These are phyloP conservation scores for Blastobotrys serpentis DNA, from an alignment of 1,139 yeast genomes.

Conservation along the genomic window DNA sequence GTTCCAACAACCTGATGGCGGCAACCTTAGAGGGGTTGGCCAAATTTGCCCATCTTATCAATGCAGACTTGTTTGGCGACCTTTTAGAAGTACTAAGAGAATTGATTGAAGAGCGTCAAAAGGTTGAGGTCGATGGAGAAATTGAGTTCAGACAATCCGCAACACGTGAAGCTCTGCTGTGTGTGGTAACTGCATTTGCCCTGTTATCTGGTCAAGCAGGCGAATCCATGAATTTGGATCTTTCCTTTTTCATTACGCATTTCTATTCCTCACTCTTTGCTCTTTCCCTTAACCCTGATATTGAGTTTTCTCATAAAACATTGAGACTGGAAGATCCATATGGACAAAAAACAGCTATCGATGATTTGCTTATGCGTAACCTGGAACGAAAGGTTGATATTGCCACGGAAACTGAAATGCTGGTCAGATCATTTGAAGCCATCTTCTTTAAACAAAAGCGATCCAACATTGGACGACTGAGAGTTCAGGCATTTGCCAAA, in stretches of 20 bases:
- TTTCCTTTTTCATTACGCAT: constrained; percentile 63
- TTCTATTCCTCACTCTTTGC: constrained; percentile 66
- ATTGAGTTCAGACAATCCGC: constrained; percentile 41
- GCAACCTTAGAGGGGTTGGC: constrained; percentile 90
- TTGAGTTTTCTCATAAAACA: constrained; percentile 81
- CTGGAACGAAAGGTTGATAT: constrained; percentile 60
- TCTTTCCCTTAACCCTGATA: constrained; percentile 72
- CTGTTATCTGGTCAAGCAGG: constrained; percentile 71
- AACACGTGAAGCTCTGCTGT: constrained; percentile 69
- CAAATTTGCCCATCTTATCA: constrained; percentile 86
- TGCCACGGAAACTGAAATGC: constrained; percentile 82
- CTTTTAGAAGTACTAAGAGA: constrained; percentile 86
- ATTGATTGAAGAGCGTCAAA: constrained; percentile 52
- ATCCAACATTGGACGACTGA: constrained; percentile 58
- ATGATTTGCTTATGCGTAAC: constrained; percentile 47
- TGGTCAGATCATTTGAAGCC: constrained; percentile 73
- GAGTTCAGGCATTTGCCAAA: constrained; percentile 84
- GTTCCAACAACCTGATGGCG: constrained; percentile 70
- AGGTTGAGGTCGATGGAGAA: constrained; percentile 42
- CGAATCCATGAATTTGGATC: constrained; percentile 42
- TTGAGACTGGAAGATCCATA: constrained; percentile 77
- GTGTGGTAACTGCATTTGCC: constrained; percentile 89
- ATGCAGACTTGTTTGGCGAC: constrained; percentile 89
- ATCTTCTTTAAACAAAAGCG: constrained; percentile 71
- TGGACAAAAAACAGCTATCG: constrained; percentile 38